Conservation (phyloP, 169 alveolate genomes). For the Eimeria necatrix region DNA sequence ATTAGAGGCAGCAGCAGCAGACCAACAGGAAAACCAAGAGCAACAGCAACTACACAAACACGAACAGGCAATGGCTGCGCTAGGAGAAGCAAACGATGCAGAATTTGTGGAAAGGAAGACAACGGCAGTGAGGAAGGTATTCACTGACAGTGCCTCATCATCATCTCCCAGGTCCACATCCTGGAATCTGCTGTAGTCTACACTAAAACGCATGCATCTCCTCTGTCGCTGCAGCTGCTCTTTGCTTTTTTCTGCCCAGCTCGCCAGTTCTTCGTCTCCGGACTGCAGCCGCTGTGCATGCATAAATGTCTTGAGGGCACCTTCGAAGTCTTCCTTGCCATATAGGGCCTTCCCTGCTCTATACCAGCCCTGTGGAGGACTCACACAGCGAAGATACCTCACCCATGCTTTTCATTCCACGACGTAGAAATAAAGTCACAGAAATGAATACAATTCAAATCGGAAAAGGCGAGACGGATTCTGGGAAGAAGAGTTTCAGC, state of each 20-base stretch:
- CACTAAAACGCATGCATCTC: constrained; percentile 29
- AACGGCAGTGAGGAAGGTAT: neutral
- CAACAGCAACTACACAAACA: neutral
- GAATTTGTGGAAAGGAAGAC: too few relatives aligned
- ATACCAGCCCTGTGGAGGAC: constrained; percentile 32
- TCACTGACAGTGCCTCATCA: constrained; percentile 26
- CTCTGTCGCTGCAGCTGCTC: constrained; percentile 29
- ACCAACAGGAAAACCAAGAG: neutral
- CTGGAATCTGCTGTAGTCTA: constrained; percentile 50
- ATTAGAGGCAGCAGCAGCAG: neutral
- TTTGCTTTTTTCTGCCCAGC: constrained; percentile 28
- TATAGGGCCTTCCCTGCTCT: constrained; percentile 40
- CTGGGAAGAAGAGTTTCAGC: neutral
- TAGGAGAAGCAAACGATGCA: too few relatives aligned
- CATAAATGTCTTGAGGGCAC: constrained; percentile 17
- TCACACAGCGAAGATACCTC: neutral
- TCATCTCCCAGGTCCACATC: neutral
- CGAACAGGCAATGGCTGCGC: too few relatives aligned
- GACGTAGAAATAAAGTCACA: neutral
- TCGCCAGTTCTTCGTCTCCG: neutral
- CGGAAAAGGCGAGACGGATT: neutral
- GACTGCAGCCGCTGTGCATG: constrained; percentile 37
- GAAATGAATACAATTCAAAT: neutral
- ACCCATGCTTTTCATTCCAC: neutral
- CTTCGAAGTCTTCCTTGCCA: constrained; percentile 16